Evolutionary conservation across 768 basidiomycete species (phyloP), one percentile per base, ranked within the genome.

Genomic region (Obba rivulosa): DNA sequence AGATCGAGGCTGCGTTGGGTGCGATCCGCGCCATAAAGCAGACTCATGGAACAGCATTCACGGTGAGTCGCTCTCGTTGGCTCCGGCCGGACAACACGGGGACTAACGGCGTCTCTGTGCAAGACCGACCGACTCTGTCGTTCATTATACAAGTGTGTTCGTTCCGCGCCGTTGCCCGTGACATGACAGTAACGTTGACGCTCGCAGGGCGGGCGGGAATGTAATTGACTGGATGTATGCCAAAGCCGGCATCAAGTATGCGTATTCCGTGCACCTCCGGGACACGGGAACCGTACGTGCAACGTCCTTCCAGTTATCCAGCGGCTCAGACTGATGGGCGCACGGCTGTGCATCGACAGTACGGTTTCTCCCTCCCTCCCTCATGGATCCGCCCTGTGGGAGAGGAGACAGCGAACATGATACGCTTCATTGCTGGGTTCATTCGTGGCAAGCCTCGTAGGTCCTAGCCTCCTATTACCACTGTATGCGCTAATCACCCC

Each of bases 311-410:
- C 18, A 37, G 18, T 31, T 8, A 13, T 42, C 21, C 21, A 11
- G 40, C n/a, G 13, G 17, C n/a, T 46, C 34, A 46, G 21, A 7
- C 44, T 21, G 41, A 50, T 42, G 20, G 18, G 13, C 34, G n/a
- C 17, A 22, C 42, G 31, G 8, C 21, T 22, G 28, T 7, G 28
- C 5, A 31, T 31, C 28, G 20, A 22, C 55, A 87, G 85, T 88
- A 86, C 57, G 88, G 88, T 3, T 92, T 89, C 68, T 66, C 84
- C 7, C 68, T 92, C 2, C 90, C 90, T 0, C 67, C 80, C 0
- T 67, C 69, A 42, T 81, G 79, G 77, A 91, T 93, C 53, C 69
- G 84, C 7, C 85, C 89, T 0, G 82, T 87, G 2, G 89, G 87
- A 1, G 85, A 88, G 64, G 91, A 93, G 66, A 81, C 82, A 3